Evolutionary conservation across 129 eudicot genomes (phyloP).

Genomic region (Smallanthus sonchifolius): DNA sequence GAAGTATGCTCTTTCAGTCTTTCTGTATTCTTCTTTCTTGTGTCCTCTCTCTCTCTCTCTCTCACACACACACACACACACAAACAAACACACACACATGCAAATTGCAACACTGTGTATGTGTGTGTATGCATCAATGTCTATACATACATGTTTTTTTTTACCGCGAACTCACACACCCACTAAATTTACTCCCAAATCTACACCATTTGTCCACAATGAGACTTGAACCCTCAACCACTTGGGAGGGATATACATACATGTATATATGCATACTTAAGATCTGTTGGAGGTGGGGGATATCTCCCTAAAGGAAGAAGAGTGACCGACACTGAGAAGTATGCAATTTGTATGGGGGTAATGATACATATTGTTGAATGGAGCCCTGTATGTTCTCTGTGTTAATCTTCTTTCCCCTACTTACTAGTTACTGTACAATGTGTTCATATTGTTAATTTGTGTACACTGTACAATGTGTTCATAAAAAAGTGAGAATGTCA

Average conservation of each 20-base stretch:
- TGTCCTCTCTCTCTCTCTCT: not conserved
- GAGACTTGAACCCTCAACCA: no score
- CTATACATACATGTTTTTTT: no score
- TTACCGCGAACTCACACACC: no score
- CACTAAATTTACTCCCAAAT: no score
- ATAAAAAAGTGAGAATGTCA: not conserved
- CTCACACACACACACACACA: not conserved
- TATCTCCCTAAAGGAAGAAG: constrained; percentile 2
- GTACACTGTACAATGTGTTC: not conserved
- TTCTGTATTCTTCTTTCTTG: not conserved
- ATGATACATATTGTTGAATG: constrained; percentile 8
- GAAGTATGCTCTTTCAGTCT: constrained; percentile 33
- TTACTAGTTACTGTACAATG: not conserved
- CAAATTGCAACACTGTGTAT: not conserved
- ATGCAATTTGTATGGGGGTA: constrained; percentile 3
- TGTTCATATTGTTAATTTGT: not conserved
- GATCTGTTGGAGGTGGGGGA: constrained; percentile 6
- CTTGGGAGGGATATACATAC: not conserved
- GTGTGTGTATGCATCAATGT: not conserved
- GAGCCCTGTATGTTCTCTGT: not conserved
- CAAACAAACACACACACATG: not conserved
- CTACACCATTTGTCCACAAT: no score
- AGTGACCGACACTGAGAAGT: constrained; percentile 15
- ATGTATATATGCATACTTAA: not conserved
- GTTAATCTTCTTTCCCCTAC: not conserved